Conservation (phyloP, 805 yeast genomes). For the Yarrowia bubula region DNA sequence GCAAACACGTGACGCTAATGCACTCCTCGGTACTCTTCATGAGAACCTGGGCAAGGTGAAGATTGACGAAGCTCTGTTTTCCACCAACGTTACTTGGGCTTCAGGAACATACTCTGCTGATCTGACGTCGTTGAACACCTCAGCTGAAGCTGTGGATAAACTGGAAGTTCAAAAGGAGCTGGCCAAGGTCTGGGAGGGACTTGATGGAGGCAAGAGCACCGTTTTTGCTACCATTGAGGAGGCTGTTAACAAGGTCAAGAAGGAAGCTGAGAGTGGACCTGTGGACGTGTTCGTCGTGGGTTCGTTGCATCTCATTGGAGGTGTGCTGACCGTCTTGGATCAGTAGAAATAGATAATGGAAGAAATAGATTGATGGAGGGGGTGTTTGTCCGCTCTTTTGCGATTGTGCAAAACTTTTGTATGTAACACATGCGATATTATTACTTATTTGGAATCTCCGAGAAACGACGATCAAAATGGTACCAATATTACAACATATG, state of each 20-base stretch:
- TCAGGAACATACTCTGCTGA: constrained; percentile 71
- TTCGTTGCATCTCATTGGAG: constrained; percentile 91
- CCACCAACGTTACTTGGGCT: constrained; percentile 91
- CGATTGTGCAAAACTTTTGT: too few relatives aligned
- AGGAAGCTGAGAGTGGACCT: constrained; percentile 38
- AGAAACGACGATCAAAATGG: too few relatives aligned
- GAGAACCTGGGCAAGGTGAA: constrained; percentile 38
- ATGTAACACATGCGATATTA: too few relatives aligned
- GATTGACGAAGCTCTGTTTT: constrained; percentile 78
- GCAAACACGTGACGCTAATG: constrained; percentile 82
- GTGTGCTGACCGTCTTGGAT: constrained; percentile 81
- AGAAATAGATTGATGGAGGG: too few relatives aligned
- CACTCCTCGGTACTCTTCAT: constrained; percentile 54
- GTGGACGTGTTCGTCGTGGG: constrained; percentile 89
- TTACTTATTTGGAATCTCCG: too few relatives aligned
- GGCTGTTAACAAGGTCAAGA: constrained; percentile 55
- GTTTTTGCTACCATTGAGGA: constrained; percentile 76
- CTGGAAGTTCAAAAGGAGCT: constrained; percentile 75
- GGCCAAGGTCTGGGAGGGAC: constrained; percentile 65
- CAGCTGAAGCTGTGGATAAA: constrained; percentile 73
- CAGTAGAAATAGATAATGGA: too few relatives aligned
- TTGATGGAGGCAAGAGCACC: constrained; percentile 43
- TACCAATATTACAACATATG: too few relatives aligned
- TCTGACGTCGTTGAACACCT: constrained; percentile 79
- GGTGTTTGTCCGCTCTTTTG: too few relatives aligned